Evolutionary conservation across 2,329 filamentous ascomycete genomes (phyloP), one percentile per base, ranked within the genome.

Genomic region (Harringtonia aguacate): DNA sequence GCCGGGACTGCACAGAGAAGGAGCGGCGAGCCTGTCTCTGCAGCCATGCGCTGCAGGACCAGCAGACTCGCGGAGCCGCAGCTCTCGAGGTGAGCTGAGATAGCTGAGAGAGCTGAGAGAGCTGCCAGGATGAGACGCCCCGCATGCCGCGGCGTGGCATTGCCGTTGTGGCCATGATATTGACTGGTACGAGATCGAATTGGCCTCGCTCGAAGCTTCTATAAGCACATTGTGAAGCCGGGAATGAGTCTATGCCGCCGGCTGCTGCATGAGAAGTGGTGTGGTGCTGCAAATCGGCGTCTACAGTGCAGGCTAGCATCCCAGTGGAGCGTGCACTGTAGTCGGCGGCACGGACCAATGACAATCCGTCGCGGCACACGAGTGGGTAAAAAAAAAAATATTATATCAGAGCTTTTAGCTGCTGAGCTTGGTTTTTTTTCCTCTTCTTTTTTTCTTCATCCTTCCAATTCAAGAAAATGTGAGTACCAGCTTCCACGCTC

Each of bases 401-500:
- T 3, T 20, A 28, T 37, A 34, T 40, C 36, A 14, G 21, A 46
- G 46, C 43, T 45, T 45, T 44, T 22, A 46, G 54, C 17, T 18
- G 15, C n/a, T n/a, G 21, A 14, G 13, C n/a, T 29, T 35, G 18
- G 9, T 52, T 56, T 56, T 56, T 58, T 59, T 49, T 49, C 55
- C 55, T 61, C 62, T 62, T 53, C 64, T 65, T 67, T 67, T 65
- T 73, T 73, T 67, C 68, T 72, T 80, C 75, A 83, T 80, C 89
- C 87, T 94, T 95, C 89, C 88, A 87, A 86, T 89, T 94, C 94
- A 94, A 84, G 81, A 82, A 78, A 53, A 86, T 72, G 89, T 95
- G 73, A 77, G 88, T 79, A 44, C 47, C 46, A 52, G 50, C 50
- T 48, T 53, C 46, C 33, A 4, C 7, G 5, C 22, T 7, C 12